A percentile compares a stretch with the other conserved stretches of the same genome.
Conservation (phyloP, 768 basidiomycete genomes). For the Tricholoma sp. region DNA sequence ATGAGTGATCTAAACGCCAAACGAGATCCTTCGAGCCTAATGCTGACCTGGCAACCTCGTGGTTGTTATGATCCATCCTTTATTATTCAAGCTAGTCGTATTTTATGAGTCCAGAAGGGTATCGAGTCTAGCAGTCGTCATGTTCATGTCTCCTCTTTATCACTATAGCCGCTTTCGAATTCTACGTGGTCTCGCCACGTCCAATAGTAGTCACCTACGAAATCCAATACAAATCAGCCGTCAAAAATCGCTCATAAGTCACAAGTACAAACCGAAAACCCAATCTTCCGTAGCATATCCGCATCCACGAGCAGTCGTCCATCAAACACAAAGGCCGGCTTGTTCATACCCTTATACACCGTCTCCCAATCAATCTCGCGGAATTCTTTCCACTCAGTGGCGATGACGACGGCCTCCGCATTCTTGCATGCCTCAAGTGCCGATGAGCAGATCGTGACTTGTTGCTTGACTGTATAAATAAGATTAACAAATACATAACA, state of each 20-base stretch:
- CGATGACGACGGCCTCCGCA: constrained; percentile 91
- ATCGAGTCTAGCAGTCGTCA: neutral
- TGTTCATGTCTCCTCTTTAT: neutral
- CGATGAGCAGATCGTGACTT: constrained; percentile 71
- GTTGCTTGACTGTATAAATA: constrained; percentile 69
- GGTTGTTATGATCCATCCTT: no score
- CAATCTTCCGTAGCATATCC: constrained; percentile 74
- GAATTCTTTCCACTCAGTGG: constrained; percentile 99
- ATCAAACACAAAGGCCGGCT: constrained; percentile 98
- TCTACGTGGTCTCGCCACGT: constrained; percentile 23
- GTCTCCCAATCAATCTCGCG: constrained; percentile 83
- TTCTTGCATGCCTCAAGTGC: constrained; percentile 86
- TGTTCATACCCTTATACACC: constrained; percentile 86
- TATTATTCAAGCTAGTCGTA: neutral
- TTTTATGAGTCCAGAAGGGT: neutral
- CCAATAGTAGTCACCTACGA: constrained; percentile 56
- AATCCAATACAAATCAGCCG: neutral
- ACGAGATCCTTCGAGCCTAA: no score
- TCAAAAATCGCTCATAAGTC: constrained; percentile 1
- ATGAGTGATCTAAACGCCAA: no score
- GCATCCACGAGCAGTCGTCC: constrained; percentile 85
- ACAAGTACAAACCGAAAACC: constrained; percentile 66
- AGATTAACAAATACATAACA: neutral
- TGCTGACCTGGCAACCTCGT: no score
- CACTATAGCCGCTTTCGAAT: neutral